These are phyloP conservation scores for Neodidymelliopsis sp. DNA, from an alignment of 2,329 filamentous ascomycete species.

Conservation along the genomic window DNA sequence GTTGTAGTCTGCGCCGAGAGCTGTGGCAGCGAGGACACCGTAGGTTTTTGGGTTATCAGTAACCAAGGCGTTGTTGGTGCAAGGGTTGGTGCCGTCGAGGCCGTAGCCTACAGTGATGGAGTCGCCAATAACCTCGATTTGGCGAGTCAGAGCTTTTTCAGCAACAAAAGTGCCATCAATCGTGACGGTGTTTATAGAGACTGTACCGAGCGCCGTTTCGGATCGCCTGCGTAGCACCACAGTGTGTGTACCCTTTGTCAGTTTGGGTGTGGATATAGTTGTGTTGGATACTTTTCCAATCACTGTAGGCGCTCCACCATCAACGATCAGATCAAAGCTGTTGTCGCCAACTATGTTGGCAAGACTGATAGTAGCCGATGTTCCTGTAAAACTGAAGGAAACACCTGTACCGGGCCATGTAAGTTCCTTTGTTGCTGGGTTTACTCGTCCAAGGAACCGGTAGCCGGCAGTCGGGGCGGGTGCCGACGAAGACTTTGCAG, in stretches of 20 bases:
- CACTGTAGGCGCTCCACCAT: constrained; percentile 29
- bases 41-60: constrained; percentile 55
- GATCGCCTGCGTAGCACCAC: constrained; percentile 52
- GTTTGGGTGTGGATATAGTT: constrained; percentile 42
- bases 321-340: constrained; percentile 47
- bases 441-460: constrained; percentile 50
- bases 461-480: constrained; percentile 4
- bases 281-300: constrained; percentile 41
- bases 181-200: constrained; percentile 39
- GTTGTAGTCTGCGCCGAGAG: constrained; percentile 53
- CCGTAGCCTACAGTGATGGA: constrained; percentile 57
- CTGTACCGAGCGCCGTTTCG: constrained; percentile 46
- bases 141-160: constrained; percentile 35
- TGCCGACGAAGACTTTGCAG: constrained; percentile 5
- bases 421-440: constrained; percentile 53
- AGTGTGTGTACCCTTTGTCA: constrained; percentile 46
- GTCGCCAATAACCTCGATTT: constrained; percentile 57
- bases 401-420: constrained; percentile 57
- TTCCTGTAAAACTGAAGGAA: constrained; percentile 52
- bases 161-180: constrained; percentile 38
- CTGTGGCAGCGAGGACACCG: constrained; percentile 52
- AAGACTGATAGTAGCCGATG: constrained; percentile 47
- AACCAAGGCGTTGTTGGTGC: constrained; percentile 50
- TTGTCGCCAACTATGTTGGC: constrained; percentile 44
- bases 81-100: constrained; percentile 52